Conservation (phyloP, 225 moss, liverwort and hornwort genomes). For the Climacium dendroides region DNA sequence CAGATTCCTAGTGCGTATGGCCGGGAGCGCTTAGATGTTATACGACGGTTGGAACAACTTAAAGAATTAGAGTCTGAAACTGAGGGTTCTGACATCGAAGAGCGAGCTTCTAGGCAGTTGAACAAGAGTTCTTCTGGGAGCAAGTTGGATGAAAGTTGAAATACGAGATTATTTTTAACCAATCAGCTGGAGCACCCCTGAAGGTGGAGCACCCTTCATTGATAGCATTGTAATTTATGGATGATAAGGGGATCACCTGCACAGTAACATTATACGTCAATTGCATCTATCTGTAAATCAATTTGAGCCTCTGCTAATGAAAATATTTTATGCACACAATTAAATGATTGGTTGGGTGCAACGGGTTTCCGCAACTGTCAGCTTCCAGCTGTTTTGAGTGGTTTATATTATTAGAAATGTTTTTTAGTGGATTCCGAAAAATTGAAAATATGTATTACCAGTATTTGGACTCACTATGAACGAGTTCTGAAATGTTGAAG, state of each 20-base stretch:
- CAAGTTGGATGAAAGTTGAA: constrained; percentile 2
- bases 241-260: neutral
- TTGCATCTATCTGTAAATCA: neutral
- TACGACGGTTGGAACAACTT: constrained; percentile 45
- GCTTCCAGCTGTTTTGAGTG: neutral
- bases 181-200: neutral
- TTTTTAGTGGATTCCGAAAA: neutral
- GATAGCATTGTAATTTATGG: neutral
- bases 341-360: neutral
- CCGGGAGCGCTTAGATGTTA: constrained; percentile 43
- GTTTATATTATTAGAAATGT: neutral
- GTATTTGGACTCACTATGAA: neutral
- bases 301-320: neutral
- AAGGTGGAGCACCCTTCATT: neutral
- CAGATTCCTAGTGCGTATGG: constrained; percentile 58
- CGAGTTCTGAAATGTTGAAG: neutral
- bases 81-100: neutral
- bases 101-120: constrained; percentile 2
- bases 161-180: neutral
- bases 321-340: neutral
- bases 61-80: constrained; percentile 31
- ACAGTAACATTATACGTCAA: neutral
- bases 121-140: neutral
- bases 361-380: too few species aligned
- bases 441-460: neutral